Evolutionary conservation across 1,284 basidiomycete species (phyloP).

Genomic region (Chiua sp.): DNA sequence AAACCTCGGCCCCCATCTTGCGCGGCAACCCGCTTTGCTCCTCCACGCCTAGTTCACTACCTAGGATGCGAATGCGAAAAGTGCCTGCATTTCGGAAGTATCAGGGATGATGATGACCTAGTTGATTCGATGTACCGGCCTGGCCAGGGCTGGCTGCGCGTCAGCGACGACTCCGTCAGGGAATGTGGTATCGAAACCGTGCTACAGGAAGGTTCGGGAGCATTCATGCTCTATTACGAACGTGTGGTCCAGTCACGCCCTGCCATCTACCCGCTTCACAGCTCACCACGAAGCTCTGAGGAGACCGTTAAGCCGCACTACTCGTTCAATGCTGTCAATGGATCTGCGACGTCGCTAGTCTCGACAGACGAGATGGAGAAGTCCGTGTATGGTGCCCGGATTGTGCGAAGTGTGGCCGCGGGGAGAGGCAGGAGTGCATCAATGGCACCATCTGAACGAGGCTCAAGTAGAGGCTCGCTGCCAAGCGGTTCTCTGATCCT

Average conservation of each 20-base stretch:
- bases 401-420: conserved; percentile 63
- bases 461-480: conserved; percentile 11
- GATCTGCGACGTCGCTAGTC: conserved; percentile 49
- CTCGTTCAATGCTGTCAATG: conserved; percentile 42
- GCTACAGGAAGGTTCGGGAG: conserved; percentile 71
- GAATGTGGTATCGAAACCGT: conserved; percentile 81
- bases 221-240: conserved; percentile 94
- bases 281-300: conserved; percentile 54
- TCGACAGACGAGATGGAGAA: conserved; percentile 25
- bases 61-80: conserved; percentile 50
- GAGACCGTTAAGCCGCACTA: conserved; percentile 65
- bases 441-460: conserved; percentile 32
- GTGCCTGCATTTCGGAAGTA: conserved; percentile 46
- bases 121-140: conserved; percentile 42
- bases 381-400: conserved; percentile 47
- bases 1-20: conserved; percentile 59
- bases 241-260: conserved; percentile 52
- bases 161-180: conserved; percentile 84
- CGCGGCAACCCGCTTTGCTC: conserved; percentile 42
- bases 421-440: conserved; percentile 45
- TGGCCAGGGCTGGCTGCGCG: conserved; percentile 80
- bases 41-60: conserved; percentile 56
- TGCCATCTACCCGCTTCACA: conserved; percentile 34
- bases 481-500: conserved; percentile 23
- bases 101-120: conserved; percentile 45